A percentile compares a stretch with the other conserved stretches of the same genome.
These are phyloP conservation scores for Ustilago crameri DNA, from an alignment of 1,284 basidiomycete species.

Conservation along the genomic window DNA sequence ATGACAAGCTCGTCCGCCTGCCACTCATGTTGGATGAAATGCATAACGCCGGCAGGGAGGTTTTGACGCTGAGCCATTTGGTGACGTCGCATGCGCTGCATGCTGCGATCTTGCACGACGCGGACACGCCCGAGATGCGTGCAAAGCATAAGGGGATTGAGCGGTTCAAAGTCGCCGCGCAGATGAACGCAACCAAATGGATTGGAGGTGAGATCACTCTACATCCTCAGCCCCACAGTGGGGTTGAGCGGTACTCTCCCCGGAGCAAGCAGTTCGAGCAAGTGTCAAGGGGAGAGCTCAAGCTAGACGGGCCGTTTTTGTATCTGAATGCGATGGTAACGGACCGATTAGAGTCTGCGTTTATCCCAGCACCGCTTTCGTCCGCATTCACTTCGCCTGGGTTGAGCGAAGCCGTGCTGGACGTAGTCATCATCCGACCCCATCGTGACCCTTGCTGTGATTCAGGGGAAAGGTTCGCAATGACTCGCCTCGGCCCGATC, in stretches of 20 bases:
- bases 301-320: slow-evolving; percentile 78
- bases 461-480: slow-evolving; percentile 20
- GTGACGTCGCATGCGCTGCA: slow-evolving; percentile 77
- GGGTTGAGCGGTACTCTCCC: slow-evolving; percentile 75
- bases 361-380: slow-evolving; percentile 78
- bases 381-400: slow-evolving; percentile 2
- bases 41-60: background rate
- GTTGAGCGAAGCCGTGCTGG: slow-evolving; percentile 71
- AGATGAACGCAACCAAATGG: slow-evolving; percentile 79
- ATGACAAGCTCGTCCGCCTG: background rate
- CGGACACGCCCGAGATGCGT: slow-evolving; percentile 74
- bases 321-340: slow-evolving; percentile 85
- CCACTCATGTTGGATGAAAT: slow-evolving; percentile 26
- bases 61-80: slow-evolving; percentile 68
- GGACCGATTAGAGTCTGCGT: slow-evolving; percentile 82
- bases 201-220: slow-evolving; percentile 76
- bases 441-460: slow-evolving; percentile 73
- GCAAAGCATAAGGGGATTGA: slow-evolving; percentile 78
- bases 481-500: slow-evolving; percentile 30
- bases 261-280: slow-evolving; percentile 71
- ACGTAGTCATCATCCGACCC: slow-evolving; percentile 86
- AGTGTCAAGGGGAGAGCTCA: background rate
- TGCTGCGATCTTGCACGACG: slow-evolving; percentile 79
- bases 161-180: slow-evolving; percentile 85
- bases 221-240: slow-evolving; percentile 40